Percentiles rank a stretch among this genome's conserved stretches.
Evolutionary conservation across 306 rosid species (phyloP).

Genomic region (Astragalus membranaceus): DNA sequence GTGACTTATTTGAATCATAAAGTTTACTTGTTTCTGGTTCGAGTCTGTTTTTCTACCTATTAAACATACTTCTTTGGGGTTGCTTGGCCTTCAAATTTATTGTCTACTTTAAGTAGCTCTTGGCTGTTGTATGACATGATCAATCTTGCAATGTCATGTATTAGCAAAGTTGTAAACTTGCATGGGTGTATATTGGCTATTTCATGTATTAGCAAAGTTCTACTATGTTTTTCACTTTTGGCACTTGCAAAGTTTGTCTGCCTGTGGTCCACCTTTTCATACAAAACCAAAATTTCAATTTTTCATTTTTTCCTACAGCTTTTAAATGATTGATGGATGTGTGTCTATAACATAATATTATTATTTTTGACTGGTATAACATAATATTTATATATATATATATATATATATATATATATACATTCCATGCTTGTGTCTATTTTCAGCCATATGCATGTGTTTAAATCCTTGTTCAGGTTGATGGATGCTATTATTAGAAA

Average conservation of each 20-base stretch:
- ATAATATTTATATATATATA: too few species aligned
- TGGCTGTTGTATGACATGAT: not conserved
- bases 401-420: too few species aligned
- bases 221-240: not conserved
- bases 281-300: not conserved
- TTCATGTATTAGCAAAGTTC: not conserved
- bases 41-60: slow-evolving; percentile 3
- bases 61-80: not conserved
- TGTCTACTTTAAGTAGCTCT: not conserved
- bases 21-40: not conserved
- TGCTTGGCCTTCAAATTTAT: slow-evolving; percentile 13
- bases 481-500: not conserved
- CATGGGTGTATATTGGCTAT: too few species aligned
- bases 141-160: not conserved
- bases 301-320: not conserved
- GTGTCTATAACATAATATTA: too few species aligned
- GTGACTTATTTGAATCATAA: slow-evolving; percentile 14
- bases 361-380: too few species aligned
- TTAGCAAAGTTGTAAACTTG: too few species aligned
- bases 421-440: not conserved
- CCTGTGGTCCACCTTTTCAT: not conserved
- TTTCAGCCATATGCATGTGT: not conserved
- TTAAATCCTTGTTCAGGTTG: not conserved
- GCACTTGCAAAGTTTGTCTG: not conserved
- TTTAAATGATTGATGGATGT: slow-evolving; percentile 6